Base-by-base conservation (phyloP, 768 basidiomycete species). In the Coprinellus micaceus region DNA sequence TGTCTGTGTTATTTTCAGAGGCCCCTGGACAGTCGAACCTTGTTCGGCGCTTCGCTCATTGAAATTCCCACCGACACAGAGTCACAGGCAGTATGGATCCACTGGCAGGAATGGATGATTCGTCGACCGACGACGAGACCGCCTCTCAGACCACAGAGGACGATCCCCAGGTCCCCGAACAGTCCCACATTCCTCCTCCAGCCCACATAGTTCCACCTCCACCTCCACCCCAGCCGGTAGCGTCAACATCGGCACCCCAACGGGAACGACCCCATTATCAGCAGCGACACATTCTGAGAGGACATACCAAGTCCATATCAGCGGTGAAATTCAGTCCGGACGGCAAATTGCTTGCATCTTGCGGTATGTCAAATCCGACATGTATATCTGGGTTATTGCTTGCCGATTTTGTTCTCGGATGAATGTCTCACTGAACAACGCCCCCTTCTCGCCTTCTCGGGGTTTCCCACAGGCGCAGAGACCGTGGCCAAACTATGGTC, bases 281-380 rank as follows among this genome's bases (percentile, higher is more conserved):
- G 63, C 80, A 87, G 2, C 75, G 77, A 48, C 83, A 88, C 68
- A 82, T 81, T 1, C 75, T 94, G 33, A 72, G 74, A 2, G 95
- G 92, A 0, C 94, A 98, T 67, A 85, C 84, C 5, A 82, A 83
- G 64, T 87, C 89, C 0, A 86, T 97, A 52, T 94, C 94, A 26
- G 85, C 92, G 19, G 86, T 95, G 58, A 92, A 91, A 68, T 98
- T 97, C 69, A 93, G 92, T 64, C 89, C 89, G 0, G 90, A 96
- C 66, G 95, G 95, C 10, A 82, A 81, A 21, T 71, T 87, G 15
- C 76, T 97, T 21, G 93, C 93, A 17, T 93, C 92, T n/a, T 91
- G 88, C 62, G 86, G 94, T 95, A 66, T 56, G 87, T 75, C 29
- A 43, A 37, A 43, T 43, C 40, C 40, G 40, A 21, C 40, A 50